Conservation (phyloP, 257 asterid genomes). For the Catharanthus roseus region DNA sequence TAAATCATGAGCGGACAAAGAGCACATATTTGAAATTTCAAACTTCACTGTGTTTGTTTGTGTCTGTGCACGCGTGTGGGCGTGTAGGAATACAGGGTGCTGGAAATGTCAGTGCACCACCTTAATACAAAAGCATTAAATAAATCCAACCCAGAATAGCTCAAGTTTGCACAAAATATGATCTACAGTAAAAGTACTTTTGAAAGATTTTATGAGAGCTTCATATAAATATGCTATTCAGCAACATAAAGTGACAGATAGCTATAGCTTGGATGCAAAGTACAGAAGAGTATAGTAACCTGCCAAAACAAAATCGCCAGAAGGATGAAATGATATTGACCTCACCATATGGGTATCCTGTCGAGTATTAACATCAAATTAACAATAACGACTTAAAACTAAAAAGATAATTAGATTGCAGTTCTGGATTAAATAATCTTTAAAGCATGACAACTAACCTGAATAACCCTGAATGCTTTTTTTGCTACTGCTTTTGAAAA, state of each 20-base stretch:
- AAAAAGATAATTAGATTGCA: not conserved
- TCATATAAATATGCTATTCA: too few species aligned
- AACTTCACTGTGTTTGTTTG: not conserved
- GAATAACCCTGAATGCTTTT: conserved; percentile 74
- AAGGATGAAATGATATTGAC: conserved; percentile 72
- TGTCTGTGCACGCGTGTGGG: too few species aligned
- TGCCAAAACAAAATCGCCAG: conserved; percentile 73
- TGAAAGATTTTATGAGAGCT: not conserved
- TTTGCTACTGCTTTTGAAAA: conserved; percentile 70
- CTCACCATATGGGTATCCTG: conserved; percentile 77
- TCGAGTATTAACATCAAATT: conserved; percentile 9
- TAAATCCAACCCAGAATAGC: not conserved
- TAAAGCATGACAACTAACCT: conserved; percentile 34
- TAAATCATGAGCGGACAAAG: not conserved
- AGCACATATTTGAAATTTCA: not conserved
- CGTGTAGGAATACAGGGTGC: not conserved
- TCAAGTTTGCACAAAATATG: not conserved
- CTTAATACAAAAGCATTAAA: not conserved
- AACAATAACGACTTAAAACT: not conserved
- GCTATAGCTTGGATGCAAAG: not conserved
- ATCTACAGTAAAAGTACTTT: not conserved
- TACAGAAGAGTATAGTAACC: conserved; percentile 39
- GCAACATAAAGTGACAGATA: not conserved
- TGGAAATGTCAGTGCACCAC: not conserved
- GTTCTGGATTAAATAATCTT: not conserved